Percentiles rank a stretch among this genome's conserved stretches.
Conservation (phyloP, 345 rosid genomes). For the Luvunga scandens region DNA sequence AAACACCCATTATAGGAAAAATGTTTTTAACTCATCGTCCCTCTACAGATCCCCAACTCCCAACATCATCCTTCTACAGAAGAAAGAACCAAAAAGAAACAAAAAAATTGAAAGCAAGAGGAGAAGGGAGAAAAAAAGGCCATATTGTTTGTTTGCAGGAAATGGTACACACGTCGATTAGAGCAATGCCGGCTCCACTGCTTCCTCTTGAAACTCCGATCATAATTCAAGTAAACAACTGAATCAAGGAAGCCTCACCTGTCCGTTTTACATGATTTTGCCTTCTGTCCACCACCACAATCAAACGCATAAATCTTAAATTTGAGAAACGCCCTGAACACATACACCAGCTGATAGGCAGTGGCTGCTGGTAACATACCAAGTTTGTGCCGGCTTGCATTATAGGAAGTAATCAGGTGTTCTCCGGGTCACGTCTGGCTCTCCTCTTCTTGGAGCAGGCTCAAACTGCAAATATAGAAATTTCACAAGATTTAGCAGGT, state of each 20-base stretch:
- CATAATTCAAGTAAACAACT: constrained; percentile 13
- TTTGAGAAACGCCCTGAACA: constrained; percentile 18
- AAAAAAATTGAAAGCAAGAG: constrained; percentile 9
- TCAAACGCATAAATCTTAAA: constrained; percentile 12
- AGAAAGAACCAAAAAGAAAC: constrained; percentile 1
- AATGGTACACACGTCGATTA: constrained; percentile 27
- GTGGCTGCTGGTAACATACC: constrained; percentile 6
- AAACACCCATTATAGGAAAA: constrained; percentile 21
- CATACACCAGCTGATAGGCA: constrained; percentile 10
- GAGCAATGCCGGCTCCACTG: constrained; percentile 19
- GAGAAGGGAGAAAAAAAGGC: constrained; percentile 3
- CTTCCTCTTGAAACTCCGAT: constrained; percentile 17
- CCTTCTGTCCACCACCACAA: constrained; percentile 12
- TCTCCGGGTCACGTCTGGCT: constrained; percentile 93
- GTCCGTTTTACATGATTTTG: constrained; percentile 14
- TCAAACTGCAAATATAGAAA: constrained; percentile 62
- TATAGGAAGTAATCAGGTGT: constrained; percentile 94
- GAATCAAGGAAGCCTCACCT: constrained; percentile 21
- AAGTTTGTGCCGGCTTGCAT: constrained; percentile 14
- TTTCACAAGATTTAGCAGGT: background rate
- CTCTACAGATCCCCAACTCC: constrained; percentile 33
- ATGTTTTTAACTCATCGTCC: constrained; percentile 14
- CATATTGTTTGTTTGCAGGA: constrained; percentile 19
- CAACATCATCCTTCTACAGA: constrained; percentile 28
- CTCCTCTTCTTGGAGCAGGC: constrained; percentile 98